Percentiles rank a stretch among this genome's conserved stretches.
Conservation (phyloP, 140 eudicot genomes). For the Stevia rebaudiana region DNA sequence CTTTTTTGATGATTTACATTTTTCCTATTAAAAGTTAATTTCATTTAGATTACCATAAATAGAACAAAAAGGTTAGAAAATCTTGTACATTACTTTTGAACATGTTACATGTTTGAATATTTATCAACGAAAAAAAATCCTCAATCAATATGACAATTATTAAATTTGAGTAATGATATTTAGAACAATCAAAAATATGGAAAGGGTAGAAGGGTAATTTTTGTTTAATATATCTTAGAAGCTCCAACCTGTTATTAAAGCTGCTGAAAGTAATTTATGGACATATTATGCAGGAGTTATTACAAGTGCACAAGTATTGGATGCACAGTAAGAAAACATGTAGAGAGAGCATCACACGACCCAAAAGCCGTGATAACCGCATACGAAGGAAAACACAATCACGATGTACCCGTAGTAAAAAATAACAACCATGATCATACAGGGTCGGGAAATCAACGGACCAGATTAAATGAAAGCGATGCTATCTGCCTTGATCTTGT, state of each 20-base stretch:
- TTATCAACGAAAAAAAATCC: neutral
- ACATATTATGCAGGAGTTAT: slow-evolving; percentile 67
- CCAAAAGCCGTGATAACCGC: slow-evolving; percentile 98
- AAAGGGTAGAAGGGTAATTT: neutral
- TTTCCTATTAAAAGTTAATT: neutral
- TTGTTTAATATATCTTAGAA: neutral
- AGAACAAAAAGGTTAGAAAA: neutral
- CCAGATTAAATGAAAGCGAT: slow-evolving; percentile 45
- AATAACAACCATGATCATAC: slow-evolving; percentile 52
- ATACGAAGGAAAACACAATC: slow-evolving; percentile 94
- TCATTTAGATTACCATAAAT: neutral
- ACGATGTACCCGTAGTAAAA: slow-evolving; percentile 74
- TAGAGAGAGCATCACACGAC: slow-evolving; percentile 98
- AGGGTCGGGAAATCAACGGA: slow-evolving; percentile 30
- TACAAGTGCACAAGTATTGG: slow-evolving; percentile 95
- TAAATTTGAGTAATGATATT: neutral
- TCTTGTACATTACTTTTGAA: neutral
- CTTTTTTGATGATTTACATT: neutral
- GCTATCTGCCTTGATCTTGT: slow-evolving; percentile 82
- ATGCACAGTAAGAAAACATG: slow-evolving; percentile 93
- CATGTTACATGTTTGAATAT: neutral
- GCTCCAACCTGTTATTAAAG: neutral
- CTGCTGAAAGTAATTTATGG: neutral
- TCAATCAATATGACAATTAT: neutral
- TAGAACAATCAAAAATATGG: neutral